phyloP scores from a whole-genome alignment of 331 rosid species.

The Pyrus hybrid region DNA sequence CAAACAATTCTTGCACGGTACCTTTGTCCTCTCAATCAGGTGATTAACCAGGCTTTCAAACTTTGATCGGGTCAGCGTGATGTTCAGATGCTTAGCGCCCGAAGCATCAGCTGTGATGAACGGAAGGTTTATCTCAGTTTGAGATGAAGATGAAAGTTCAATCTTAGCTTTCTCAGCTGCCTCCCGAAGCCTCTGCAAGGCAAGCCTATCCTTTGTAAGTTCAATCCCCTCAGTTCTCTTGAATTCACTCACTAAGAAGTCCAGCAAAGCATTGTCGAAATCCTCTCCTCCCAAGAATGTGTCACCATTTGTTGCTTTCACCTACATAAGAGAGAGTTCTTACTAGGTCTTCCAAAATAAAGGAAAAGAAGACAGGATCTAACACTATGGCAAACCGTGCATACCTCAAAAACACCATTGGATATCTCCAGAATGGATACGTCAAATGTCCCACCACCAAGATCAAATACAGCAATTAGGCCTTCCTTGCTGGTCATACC shows the following conservation, averaged over 20 bases:
- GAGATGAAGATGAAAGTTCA: constrained; percentile 78
- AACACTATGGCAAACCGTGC: neutral
- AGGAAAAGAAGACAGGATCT: neutral
- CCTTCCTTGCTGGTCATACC: constrained; percentile 98
- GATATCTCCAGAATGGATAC: constrained; percentile 97
- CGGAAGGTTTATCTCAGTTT: constrained; percentile 78
- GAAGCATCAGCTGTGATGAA: constrained; percentile 89
- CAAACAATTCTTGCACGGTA: constrained; percentile 72
- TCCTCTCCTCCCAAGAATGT: constrained; percentile 90
- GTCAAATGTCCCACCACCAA: constrained; percentile 98
- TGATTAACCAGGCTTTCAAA: constrained; percentile 59
- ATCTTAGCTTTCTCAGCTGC: constrained; percentile 92
- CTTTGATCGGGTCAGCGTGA: constrained; percentile 71
- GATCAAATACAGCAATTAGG: constrained; percentile 82
- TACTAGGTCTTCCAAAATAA: neutral
- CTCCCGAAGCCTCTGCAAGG: constrained; percentile 84
- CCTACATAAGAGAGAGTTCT: constrained; percentile 35
- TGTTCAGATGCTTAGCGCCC: constrained; percentile 80
- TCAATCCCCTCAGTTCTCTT: constrained; percentile 63
- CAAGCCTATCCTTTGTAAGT: constrained; percentile 75
- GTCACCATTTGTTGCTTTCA: constrained; percentile 85
- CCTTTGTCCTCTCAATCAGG: constrained; percentile 72
- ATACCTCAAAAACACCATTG: constrained; percentile 93
- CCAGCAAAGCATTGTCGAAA: constrained; percentile 64
- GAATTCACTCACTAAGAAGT: constrained; percentile 65